Base-by-base conservation (phyloP, 2,329 filamentous ascomycete species). In the Annulohypoxylon truncatum region DNA sequence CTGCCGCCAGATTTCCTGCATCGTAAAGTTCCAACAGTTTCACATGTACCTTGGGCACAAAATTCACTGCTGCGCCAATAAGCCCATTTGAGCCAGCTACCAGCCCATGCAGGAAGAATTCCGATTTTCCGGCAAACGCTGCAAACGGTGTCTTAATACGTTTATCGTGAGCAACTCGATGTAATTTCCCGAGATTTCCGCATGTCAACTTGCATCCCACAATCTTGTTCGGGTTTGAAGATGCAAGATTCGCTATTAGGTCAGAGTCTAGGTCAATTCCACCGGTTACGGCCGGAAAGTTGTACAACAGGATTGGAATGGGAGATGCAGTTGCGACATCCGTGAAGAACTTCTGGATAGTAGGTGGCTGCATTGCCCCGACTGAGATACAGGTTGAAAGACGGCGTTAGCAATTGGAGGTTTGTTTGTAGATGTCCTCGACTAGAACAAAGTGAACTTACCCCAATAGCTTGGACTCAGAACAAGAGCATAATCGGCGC, bases 41-140 rank as follows among this genome's bases (percentile, higher is more conserved):
- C 29, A 89, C 85, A 77, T 89, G 90, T 2, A 88, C 81, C 72
- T 86, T 86, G 8, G 89, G 91, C 1, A 87, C 84, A 52, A 93
- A 81, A 76, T 94, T 93, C 26, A 86, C 91, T 60, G 91, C 82
- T 10, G 90, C 91, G 10, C 87, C 88, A 67, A 93, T 90, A 72
- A 91, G 85, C 29, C 91, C 91, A 61, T 89, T 87, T 3, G 89
- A 90, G 18, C 90, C 91, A 3, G 87, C 89, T 42, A 90, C 82
- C 46, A 92, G 77, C 0, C 88, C 89, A 76, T 92, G 90, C 9
- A 93, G 79, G 9, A 87, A 89, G 77, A 92, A 92, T 78, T 93
- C 91, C 13, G 60, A 60, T 31, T 44, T 38, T 13, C 61, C 12
- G 5, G 55, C 61, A 22, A 77, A 76, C 2, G 78, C 77, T 7